phyloP scores from a whole-genome alignment of 257 asterid genomes.

The Dorcoceras hygrometricum region DNA sequence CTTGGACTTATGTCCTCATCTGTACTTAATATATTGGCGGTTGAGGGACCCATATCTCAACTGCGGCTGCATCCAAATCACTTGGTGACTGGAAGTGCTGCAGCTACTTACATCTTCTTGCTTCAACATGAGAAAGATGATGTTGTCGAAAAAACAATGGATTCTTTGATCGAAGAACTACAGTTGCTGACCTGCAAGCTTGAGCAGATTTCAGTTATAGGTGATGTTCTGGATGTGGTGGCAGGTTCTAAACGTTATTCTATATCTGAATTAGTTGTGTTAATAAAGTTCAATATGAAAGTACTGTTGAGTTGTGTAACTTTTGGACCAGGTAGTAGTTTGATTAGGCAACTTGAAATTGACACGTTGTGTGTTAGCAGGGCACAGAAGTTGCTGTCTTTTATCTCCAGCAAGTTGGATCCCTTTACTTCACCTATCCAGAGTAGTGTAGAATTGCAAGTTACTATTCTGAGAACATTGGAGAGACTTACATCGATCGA shows the following conservation, averaged over 20 bases:
- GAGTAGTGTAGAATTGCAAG: slow-evolving; percentile 67
- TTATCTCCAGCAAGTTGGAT: slow-evolving; percentile 49
- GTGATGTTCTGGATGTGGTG: slow-evolving; percentile 32
- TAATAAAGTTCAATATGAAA: slow-evolving; percentile 71
- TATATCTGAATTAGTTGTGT: slow-evolving; percentile 54
- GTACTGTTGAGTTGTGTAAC: slow-evolving; percentile 70
- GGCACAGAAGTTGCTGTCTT: slow-evolving; percentile 55
- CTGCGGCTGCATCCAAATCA: slow-evolving; percentile 95
- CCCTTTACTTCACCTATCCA: slow-evolving; percentile 58
- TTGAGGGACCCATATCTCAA: slow-evolving; percentile 73
- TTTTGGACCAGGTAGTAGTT: slow-evolving; percentile 39
- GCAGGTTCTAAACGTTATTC: slow-evolving; percentile 47
- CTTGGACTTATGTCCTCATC: slow-evolving; percentile 79
- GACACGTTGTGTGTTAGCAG: slow-evolving; percentile 47
- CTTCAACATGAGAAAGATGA: slow-evolving; percentile 80
- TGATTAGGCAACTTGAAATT: slow-evolving; percentile 43
- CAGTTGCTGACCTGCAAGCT: slow-evolving; percentile 53
- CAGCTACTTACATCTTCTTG: slow-evolving; percentile 84
- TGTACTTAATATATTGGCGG: slow-evolving; percentile 61
- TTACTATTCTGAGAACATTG: slow-evolving; percentile 56
- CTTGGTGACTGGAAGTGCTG: slow-evolving; percentile 84
- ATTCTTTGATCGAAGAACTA: slow-evolving; percentile 70
- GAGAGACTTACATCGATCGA: slow-evolving; percentile 66
- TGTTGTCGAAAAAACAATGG: slow-evolving; percentile 64
- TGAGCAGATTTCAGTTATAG: slow-evolving; percentile 34